Evolutionary conservation across 2,329 filamentous ascomycete species (phyloP).

Genomic region (Hymenoscyphus repandus): DNA sequence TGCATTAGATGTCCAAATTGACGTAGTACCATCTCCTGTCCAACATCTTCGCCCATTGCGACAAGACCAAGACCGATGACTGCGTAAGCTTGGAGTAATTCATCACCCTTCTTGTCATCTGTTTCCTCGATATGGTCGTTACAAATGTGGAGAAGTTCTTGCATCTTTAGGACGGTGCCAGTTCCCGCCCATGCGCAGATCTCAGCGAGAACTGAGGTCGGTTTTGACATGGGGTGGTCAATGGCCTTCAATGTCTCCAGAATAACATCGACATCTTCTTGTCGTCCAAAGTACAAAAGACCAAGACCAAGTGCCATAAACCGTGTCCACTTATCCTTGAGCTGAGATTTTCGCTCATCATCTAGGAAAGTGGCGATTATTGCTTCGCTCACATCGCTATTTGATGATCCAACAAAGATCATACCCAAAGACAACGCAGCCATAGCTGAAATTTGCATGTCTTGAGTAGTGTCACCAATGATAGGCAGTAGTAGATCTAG

Average conservation of each 20-base stretch:
- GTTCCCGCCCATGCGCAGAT: slow-evolving; percentile 98
- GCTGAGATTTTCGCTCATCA: slow-evolving; percentile 80
- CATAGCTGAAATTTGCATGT: slow-evolving; percentile 97
- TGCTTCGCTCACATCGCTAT: slow-evolving; percentile 84
- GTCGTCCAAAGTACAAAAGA: slow-evolving; percentile 89
- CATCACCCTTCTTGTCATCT: slow-evolving; percentile 91
- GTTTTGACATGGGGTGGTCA: slow-evolving; percentile 93
- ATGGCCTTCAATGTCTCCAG: slow-evolving; percentile 95
- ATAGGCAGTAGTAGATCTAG: slow-evolving; percentile 80
- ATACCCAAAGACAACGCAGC: slow-evolving; percentile 86
- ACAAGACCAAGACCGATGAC: slow-evolving; percentile 91
- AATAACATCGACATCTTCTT: slow-evolving; percentile 98
- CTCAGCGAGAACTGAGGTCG: slow-evolving; percentile 89
- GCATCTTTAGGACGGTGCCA: slow-evolving; percentile 92
- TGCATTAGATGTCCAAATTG: slow-evolving; percentile 99
- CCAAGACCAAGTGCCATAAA: slow-evolving; percentile 94
- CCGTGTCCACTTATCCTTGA: slow-evolving; percentile 97
- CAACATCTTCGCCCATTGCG: slow-evolving; percentile 96
- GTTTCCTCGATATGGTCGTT: slow-evolving; percentile 95
- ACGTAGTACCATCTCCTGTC: slow-evolving; percentile 96
- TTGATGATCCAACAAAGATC: slow-evolving; percentile 87
- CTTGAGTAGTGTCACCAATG: slow-evolving; percentile 73
- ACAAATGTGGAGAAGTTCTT: slow-evolving; percentile 95
- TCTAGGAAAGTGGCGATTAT: slow-evolving; percentile 92
- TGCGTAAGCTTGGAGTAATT: slow-evolving; percentile 91